phyloP scores from a whole-genome alignment of 2,329 filamentous ascomycete genomes.

The Sporothrix dimorphospora region DNA sequence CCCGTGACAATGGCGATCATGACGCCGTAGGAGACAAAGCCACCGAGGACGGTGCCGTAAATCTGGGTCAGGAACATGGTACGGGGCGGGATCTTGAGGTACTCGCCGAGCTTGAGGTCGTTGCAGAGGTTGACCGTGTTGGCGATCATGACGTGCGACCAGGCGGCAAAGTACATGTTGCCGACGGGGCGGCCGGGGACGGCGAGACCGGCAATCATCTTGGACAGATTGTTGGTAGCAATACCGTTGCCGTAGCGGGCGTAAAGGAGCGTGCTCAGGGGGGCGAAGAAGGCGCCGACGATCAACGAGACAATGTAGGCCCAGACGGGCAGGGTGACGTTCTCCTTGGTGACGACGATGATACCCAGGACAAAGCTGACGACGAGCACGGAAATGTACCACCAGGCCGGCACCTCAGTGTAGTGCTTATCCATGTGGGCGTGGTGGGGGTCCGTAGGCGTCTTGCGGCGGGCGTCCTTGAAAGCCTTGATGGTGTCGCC shows the following conservation, averaged over 20 bases:
- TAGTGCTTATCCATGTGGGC: slow-evolving; percentile 56
- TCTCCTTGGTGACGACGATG: slow-evolving; percentile 49
- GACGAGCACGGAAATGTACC: slow-evolving; percentile 49
- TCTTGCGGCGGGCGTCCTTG: slow-evolving; percentile 49
- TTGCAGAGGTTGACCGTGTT: slow-evolving; percentile 55
- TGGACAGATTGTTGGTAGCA: slow-evolving; percentile 61
- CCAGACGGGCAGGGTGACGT: slow-evolving; percentile 53
- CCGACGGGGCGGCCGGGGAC: slow-evolving; percentile 55
- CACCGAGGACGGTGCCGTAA: slow-evolving; percentile 58
- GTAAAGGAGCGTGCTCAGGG: slow-evolving; percentile 56
- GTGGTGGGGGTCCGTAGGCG: slow-evolving; percentile 56
- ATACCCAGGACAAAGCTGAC: slow-evolving; percentile 52
- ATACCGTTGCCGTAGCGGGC: slow-evolving; percentile 60
- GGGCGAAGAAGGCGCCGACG: slow-evolving; percentile 53
- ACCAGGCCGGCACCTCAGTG: slow-evolving; percentile 55
- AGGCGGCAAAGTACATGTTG: slow-evolving; percentile 62
- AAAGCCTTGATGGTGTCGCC: slow-evolving; percentile 53
- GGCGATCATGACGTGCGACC: slow-evolving; percentile 60
- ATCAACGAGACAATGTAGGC: slow-evolving; percentile 52
- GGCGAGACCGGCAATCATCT: slow-evolving; percentile 58
- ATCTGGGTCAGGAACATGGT: slow-evolving; percentile 60
- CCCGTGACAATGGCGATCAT: slow-evolving; percentile 57
- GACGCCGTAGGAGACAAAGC: slow-evolving; percentile 48
- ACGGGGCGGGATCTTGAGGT: slow-evolving; percentile 60
- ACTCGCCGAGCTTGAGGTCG: slow-evolving; percentile 63